Percentiles rank a stretch among this genome's conserved stretches.
phyloP scores from a whole-genome alignment of 768 basidiomycete species.

The Amanita rimosa region DNA sequence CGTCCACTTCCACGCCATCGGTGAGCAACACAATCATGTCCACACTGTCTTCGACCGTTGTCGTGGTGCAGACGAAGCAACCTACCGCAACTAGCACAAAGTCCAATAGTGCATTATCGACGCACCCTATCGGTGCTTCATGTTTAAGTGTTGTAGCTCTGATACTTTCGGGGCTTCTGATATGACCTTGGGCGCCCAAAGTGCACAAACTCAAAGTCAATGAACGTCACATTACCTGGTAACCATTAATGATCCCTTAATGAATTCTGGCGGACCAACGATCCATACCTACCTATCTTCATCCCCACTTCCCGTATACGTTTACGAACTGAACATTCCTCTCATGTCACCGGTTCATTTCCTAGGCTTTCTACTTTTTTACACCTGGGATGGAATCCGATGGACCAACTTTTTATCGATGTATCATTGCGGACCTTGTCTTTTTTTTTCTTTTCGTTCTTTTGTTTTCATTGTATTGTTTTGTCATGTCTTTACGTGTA shows the following conservation, averaged over 20 bases:
- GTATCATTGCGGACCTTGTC: not conserved
- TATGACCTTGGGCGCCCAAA: conserved; percentile 2
- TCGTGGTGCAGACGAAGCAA: not conserved
- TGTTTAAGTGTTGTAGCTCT: not conserved
- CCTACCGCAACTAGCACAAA: not conserved
- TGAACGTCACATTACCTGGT: no score
- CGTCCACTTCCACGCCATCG: not conserved
- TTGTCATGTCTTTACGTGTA: not conserved
- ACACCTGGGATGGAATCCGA: no score
- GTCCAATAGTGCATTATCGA: conserved; percentile 1
- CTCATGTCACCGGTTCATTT: not conserved
- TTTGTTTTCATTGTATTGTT: not conserved
- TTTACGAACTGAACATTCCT: not conserved
- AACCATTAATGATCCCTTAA: not conserved
- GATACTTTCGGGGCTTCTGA: conserved; percentile 1
- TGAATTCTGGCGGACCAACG: not conserved
- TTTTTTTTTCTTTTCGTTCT: not conserved
- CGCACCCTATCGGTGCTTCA: not conserved
- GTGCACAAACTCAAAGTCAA: not conserved
- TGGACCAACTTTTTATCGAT: not conserved
- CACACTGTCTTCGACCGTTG: not conserved
- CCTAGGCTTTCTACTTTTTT: not conserved
- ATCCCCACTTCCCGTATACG: not conserved
- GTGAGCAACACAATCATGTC: not conserved
- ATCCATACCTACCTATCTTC: not conserved